phyloP scores from a whole-genome alignment of 2,329 filamentous ascomycete genomes.

The Colletotrichum eleusines region DNA sequence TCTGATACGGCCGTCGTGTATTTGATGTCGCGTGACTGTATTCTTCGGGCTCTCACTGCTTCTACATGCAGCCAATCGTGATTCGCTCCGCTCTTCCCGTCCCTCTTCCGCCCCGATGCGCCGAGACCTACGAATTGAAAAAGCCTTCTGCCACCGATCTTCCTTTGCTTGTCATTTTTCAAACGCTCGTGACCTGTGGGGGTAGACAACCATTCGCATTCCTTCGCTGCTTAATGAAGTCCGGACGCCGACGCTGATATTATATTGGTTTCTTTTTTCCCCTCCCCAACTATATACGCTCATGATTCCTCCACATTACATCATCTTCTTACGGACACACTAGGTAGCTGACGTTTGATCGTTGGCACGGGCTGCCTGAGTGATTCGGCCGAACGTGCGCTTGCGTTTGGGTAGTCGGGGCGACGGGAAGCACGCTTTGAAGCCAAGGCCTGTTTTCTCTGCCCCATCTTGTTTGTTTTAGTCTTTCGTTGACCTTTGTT shows the following conservation, averaged over 20 bases:
- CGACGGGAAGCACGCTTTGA: constrained; percentile 15
- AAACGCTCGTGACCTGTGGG: constrained; percentile 25
- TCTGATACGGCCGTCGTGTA: constrained; percentile 21
- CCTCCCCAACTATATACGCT: constrained; percentile 18
- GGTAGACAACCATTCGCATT: constrained; percentile 1
- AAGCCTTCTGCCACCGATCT: constrained; percentile 13
- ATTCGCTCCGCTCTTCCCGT: constrained; percentile 37
- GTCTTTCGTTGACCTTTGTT: constrained; percentile 6
- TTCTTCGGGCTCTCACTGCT: constrained; percentile 28
- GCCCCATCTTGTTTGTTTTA: neutral
- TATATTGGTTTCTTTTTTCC: constrained; percentile 26
- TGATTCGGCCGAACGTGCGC: constrained; percentile 24
- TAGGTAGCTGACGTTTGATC: constrained; percentile 3
- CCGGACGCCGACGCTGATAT: constrained; percentile 42
- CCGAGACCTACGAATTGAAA: neutral
- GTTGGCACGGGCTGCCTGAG: constrained; percentile 2
- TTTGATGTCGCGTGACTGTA: constrained; percentile 35
- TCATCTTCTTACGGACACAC: constrained; percentile 9
- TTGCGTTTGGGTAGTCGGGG: neutral
- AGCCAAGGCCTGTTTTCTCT: neutral
- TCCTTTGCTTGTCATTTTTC: neutral
- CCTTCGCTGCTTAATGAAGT: constrained; percentile 33
- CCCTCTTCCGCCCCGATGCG: constrained; percentile 16
- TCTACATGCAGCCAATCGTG: constrained; percentile 29
- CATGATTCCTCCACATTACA: constrained; percentile 28